Conservation (phyloP, 148 eudicot genomes). For the Hydrangea macrophylla region DNA sequence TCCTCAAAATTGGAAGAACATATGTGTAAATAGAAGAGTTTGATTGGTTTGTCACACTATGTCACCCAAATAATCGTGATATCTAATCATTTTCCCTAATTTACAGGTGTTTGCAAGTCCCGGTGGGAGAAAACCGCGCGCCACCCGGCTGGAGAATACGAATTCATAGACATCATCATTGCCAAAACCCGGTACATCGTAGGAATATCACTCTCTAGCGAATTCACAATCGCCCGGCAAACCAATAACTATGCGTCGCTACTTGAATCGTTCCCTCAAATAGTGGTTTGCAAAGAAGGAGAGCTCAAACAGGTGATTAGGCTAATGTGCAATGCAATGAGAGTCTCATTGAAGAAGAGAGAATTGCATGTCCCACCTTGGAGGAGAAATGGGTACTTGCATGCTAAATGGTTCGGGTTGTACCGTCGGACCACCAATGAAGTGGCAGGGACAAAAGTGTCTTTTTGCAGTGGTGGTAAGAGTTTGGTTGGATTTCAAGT, state of each 20-base stretch:
- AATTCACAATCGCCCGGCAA: constrained; percentile 30
- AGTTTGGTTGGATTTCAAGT: not conserved
- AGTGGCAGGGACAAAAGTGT: not conserved
- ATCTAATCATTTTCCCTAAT: too few species aligned
- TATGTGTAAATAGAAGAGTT: too few species aligned
- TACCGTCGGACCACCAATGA: constrained; percentile 12
- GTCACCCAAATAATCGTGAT: too few species aligned
- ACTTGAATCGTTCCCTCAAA: constrained; percentile 17
- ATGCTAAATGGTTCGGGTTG: constrained; percentile 27
- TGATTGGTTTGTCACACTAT: too few species aligned
- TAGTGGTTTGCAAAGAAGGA: constrained; percentile 17
- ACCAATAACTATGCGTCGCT: constrained; percentile 18
- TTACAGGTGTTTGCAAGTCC: constrained; percentile 24
- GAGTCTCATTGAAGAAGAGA: constrained; percentile 14
- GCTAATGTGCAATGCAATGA: constrained; percentile 25
- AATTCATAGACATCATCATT: constrained; percentile 26
- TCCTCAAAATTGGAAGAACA: too few species aligned
- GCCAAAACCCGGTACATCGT: constrained; percentile 22
- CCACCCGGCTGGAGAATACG: constrained; percentile 17
- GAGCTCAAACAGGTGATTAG: constrained; percentile 16
- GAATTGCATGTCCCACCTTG: constrained; percentile 29
- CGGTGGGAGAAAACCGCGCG: constrained; percentile 14
- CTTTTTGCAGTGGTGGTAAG: not conserved
- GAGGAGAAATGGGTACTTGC: constrained; percentile 28
- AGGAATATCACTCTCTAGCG: constrained; percentile 16